Base-by-base conservation (phyloP, 306 rosid genomes). In the Lathyrus aphaca region DNA sequence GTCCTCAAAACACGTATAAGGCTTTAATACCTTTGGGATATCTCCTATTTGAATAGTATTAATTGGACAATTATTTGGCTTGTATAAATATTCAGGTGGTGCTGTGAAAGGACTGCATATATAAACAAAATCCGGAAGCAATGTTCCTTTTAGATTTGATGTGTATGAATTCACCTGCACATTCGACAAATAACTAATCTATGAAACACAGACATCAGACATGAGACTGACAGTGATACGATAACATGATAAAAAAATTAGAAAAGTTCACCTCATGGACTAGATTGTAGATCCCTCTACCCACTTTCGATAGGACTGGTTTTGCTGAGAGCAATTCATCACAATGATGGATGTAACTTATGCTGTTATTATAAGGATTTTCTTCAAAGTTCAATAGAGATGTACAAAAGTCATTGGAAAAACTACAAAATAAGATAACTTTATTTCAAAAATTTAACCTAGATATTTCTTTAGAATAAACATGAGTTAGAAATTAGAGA, bases 81-180 rank as follows among this genome's bases (percentile, higher is more conserved):
- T 85, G 82, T 86, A 91, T 27, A 17, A 49, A 69, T 76, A 85
- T 29, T 73, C 69, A 8, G 92, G 97, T 54, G 97, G 91, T 3
- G 72, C 82, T 60, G 93, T 83, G 81, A 91, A 88, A 66, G 96
- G 96, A 79, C 88, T 83, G 83, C 96, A 91, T 37, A 91, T 51
- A 27, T 14, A 32, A 72, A 21, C 66, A 40, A 44, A 44, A 50
- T 49, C 51, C 21, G 80, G 82, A 75, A 73, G 14, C n/a, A 80
- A 23, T 57, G 17, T 63, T 50, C 63, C 69, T 30, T 62, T 64
- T 14, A 61, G 38, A 13, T 27, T n/a, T 46, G 89, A 50, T 37
- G 80, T 61, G 45, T 82, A 56, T 62, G 69, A 49, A 57, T 91
- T 91, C 68, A 88, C 88, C 95, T 91, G 81, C 19, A 72, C 12